Base-by-base conservation (phyloP, 805 yeast genomes). In the Saccharomycopsis vini region DNA sequence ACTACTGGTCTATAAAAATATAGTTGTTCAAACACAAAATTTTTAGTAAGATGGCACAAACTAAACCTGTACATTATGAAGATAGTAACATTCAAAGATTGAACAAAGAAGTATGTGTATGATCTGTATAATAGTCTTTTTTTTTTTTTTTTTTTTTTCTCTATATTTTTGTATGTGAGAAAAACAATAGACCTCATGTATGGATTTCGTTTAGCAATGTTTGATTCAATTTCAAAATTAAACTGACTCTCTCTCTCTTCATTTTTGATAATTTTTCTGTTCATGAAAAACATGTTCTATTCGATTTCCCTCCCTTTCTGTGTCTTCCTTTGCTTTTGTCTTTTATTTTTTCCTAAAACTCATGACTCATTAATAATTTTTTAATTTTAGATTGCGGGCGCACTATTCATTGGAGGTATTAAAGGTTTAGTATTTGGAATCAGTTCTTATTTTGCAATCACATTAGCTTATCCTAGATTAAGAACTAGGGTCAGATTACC, bases 371-470 rank as follows among this genome's bases (percentile, higher is more conserved):
- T n/a, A n/a, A n/a, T n/a, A n/a, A 21, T 39, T 2, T n/a, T 24
- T 5, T 31, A 21, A n/a, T 5, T 18, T 18, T 18, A 65, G 60
- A 57, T 68, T 5, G 52, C 63, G 3, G 51, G 57, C 12, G 68
- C 72, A 1, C 61, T 66, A 3, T 56, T 58, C 6, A 54, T 66
- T 16, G 74, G 73, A 29, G 72, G 69, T 1, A 50, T 60, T 1
- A 67, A 67, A 47, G 74, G 73, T 21, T 65, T 64, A 0, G 43
- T 63, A 9, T 53, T 67, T 29, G 66, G 72, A 36, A 28, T 63
- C 6, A 50, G 65, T 0, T 50, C 64, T 2, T 67, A 58, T 1
- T 43, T 65, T 4, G 36, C 65, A 19, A 44, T 68, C 4, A 53
- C 63, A 31, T 48, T 64, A 32, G 57, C 61, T 16, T 62, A 65